Evolutionary conservation across 805 yeast genomes (phyloP).

Genomic region (Suhomyces prunicola): DNA sequence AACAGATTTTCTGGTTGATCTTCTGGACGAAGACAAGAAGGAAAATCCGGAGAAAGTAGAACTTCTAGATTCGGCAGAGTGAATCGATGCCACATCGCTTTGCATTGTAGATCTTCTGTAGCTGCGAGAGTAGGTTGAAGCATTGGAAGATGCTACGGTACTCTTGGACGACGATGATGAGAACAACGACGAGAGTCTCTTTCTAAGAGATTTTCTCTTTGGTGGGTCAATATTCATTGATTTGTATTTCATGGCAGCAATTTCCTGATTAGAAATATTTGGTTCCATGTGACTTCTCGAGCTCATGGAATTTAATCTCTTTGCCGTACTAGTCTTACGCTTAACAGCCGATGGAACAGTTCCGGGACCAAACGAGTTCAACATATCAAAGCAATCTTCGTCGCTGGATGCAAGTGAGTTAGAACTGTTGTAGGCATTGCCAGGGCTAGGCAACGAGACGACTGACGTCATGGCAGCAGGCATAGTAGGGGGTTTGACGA

Average conservation of each 20-base stretch:
- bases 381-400: constrained; percentile 24
- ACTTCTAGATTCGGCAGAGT: constrained; percentile 12
- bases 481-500: constrained; percentile 17
- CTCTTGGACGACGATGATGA: constrained; percentile 3
- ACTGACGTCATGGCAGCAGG: constrained; percentile 17
- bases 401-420: constrained; percentile 11
- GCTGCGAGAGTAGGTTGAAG: constrained; percentile 1
- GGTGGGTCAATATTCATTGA: constrained; percentile 8
- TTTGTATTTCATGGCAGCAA: constrained; percentile 12
- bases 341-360: background rate
- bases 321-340: background rate
- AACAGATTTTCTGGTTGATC: background rate
- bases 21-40: constrained; percentile 10
- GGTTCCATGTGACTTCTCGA: background rate
- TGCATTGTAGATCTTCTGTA: background rate
- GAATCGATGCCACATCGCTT: constrained; percentile 17
- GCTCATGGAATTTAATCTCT: constrained; percentile 2
- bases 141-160: background rate
- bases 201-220: constrained; percentile 14
- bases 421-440: background rate
- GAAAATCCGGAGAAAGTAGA: constrained; percentile 25
- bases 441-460: background rate
- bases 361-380: constrained; percentile 18
- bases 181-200: constrained; percentile 12
- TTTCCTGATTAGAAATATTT: constrained; percentile 8